phyloP scores from a whole-genome alignment of 73 alveolate species.

The Blepharisma stoltei region DNA sequence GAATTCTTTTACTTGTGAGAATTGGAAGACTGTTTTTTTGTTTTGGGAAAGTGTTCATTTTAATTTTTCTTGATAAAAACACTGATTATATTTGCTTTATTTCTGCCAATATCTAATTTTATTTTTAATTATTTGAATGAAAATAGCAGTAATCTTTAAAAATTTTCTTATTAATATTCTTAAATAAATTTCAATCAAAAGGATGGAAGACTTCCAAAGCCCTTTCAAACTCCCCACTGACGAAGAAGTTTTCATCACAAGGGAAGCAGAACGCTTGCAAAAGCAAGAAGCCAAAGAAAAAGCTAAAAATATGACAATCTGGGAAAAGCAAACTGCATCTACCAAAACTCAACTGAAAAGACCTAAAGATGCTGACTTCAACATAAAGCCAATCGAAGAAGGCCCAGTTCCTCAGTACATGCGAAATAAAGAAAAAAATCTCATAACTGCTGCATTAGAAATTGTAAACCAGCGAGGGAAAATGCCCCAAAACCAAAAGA shows the following conservation, averaged over 20 bases:
- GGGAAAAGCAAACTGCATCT: slow-evolving; percentile 73
- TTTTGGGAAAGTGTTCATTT: no score
- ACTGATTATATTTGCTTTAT: no score
- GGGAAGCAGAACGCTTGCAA: slow-evolving; percentile 60
- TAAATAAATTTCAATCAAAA: no score
- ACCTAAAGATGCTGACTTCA: not conserved
- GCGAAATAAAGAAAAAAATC: not conserved
- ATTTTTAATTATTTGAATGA: no score
- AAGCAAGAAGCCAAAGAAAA: slow-evolving; percentile 58
- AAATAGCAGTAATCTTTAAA: no score
- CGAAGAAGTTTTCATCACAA: slow-evolving; percentile 60
- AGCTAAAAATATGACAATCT: slow-evolving; percentile 51
- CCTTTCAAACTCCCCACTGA: slow-evolving; percentile 57
- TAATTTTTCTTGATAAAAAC: no score
- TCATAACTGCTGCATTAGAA: slow-evolving; percentile 15
- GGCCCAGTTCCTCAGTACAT: not conserved
- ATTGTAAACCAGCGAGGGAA: slow-evolving; percentile 10
- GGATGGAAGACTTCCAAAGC: not conserved
- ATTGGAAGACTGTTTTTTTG: no score
- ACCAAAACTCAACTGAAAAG: slow-evolving; percentile 46
- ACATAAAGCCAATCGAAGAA: not conserved
- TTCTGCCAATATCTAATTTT: no score
- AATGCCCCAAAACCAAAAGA: slow-evolving; percentile 48
- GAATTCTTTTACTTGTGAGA: no score
- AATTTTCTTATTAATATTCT: no score